Base-by-base conservation (phyloP, 225 moss, liverwort and hornwort genomes). In the Ulota crispa region DNA sequence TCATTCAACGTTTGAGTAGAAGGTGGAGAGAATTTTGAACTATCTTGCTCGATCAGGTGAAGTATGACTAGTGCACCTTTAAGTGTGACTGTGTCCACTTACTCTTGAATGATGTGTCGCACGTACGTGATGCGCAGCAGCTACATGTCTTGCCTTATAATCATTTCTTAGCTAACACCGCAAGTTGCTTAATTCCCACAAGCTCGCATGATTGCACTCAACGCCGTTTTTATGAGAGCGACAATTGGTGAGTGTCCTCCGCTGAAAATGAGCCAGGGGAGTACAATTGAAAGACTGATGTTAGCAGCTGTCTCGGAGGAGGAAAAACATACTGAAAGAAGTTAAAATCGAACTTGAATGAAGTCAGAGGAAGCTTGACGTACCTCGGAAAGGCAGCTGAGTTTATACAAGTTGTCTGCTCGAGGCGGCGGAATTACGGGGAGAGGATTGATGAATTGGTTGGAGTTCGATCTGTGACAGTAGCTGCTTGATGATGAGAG, bases 21-120 rank as follows among this genome's bases (percentile, higher is more conserved):
- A 50, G 50, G 34, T 2, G 72, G 23, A 34, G 1, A 34, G 72
- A 54, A 52, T 30, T 50, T 32, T 34, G 26, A 26, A 26, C 9
- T 9, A 32, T 55, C 34, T 72, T 50, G 50, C 54, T 54, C 55
- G 14, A 24, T n/a, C 79, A 79, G 70, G 79, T 79, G 43, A 41
- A 39, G 39, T 67, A 24, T n/a, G n/a, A n/a, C n/a, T n/a, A 64
- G 31, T 53, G 3, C 0, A 39, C 36, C 78, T 59, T 79, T 23
- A 18, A 50, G 59, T 8, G 30, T 34, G 6, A 4, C 43, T 8
- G 30, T 59, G 43, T 59, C 15, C 16, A 8, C 43, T 0, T 30
- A 3, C 23, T 68, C 39, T 20, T 9, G 68, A 39, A 9, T 19
- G 67, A 67, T 78, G 66, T 39, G 53, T 4, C 19, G n/a, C 23